These are phyloP conservation scores for Rhizopus stolonifer DNA, from an alignment of 371 early-diverging fungal genomes.

Conservation along the genomic window DNA sequence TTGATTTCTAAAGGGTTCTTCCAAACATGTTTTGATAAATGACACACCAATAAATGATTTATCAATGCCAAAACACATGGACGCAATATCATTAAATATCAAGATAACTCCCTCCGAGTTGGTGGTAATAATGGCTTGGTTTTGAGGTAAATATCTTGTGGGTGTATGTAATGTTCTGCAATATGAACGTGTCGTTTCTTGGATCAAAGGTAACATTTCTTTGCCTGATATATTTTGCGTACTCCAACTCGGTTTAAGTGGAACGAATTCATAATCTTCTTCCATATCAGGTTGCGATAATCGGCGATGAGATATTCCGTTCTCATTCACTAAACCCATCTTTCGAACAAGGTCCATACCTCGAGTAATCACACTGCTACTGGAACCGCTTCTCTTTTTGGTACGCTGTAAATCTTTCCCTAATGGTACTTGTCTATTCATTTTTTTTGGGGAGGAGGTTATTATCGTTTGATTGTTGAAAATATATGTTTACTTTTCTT, in stretches of 20 bases:
- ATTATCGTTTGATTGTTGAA: not conserved
- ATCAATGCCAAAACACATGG: constrained; percentile 41
- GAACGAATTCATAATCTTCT: not conserved
- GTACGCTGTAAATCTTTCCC: not conserved
- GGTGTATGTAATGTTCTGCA: constrained; percentile 42
- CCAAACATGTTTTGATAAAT: constrained; percentile 11
- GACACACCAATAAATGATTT: constrained; percentile 30
- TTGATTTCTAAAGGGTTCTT: constrained; percentile 14
- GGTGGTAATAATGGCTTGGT: constrained; percentile 58
- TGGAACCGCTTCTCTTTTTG: not conserved
- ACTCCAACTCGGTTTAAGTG: constrained; percentile 11
- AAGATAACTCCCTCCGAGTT: constrained; percentile 39
- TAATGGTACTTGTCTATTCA: not conserved
- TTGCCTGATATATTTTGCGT: constrained; percentile 15
- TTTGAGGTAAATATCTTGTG: constrained; percentile 51
- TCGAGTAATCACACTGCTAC: constrained; percentile 11
- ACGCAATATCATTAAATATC: constrained; percentile 56
- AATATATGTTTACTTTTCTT: not conserved
- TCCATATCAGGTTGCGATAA: constrained; percentile 16
- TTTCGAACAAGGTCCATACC: constrained; percentile 20
- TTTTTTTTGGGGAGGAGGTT: no score
- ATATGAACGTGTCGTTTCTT: constrained; percentile 10
- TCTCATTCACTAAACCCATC: constrained; percentile 6
- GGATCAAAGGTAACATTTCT: constrained; percentile 1
- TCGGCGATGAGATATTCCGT: not conserved